Evolutionary conservation across 1,139 yeast genomes (phyloP).

Genomic region (Suhomyces coccinellae): DNA sequence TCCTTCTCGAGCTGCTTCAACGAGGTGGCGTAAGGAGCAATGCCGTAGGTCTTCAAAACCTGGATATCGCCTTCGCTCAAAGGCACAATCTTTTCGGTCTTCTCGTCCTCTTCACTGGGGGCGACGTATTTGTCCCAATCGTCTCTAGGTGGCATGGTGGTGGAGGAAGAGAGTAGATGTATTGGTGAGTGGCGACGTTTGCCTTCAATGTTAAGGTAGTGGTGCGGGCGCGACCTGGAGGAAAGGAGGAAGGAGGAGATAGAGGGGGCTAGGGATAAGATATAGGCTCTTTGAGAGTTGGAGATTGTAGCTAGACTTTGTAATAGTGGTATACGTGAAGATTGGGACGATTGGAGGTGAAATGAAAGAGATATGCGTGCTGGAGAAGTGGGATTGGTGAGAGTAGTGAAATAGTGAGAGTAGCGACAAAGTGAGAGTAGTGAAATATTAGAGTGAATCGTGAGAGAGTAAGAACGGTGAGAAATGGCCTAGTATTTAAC

Average conservation of each 20-base stretch:
- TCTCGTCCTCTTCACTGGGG: conserved; percentile 69
- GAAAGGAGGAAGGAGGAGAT: not conserved
- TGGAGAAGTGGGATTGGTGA: too few relatives aligned
- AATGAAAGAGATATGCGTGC: too few relatives aligned
- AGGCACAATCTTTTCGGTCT: conserved; percentile 74
- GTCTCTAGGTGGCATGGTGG: conserved; percentile 73
- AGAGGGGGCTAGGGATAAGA: not conserved
- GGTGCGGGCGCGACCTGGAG: conserved; percentile 2
- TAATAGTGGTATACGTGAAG: not conserved
- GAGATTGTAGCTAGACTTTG: not conserved
- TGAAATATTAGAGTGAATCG: too few relatives aligned
- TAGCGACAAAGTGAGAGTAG: too few relatives aligned
- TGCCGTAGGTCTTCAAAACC: conserved; percentile 93
- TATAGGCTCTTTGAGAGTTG: not conserved
- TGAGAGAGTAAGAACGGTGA: too few relatives aligned
- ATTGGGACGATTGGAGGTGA: not conserved
- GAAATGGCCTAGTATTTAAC: too few relatives aligned
- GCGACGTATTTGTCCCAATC: conserved; percentile 98
- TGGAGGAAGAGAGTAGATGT: not conserved
- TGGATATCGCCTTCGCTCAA: conserved; percentile 95
- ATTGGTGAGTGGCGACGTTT: conserved; percentile 9
- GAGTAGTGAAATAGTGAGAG: too few relatives aligned
- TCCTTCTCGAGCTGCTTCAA: conserved; percentile 84
- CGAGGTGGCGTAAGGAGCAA: conserved; percentile 88
- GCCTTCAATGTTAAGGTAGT: conserved; percentile 3